Evolutionary conservation across 2,329 filamentous ascomycete species (phyloP).

Genomic region (Sordariomycetes sp.): DNA sequence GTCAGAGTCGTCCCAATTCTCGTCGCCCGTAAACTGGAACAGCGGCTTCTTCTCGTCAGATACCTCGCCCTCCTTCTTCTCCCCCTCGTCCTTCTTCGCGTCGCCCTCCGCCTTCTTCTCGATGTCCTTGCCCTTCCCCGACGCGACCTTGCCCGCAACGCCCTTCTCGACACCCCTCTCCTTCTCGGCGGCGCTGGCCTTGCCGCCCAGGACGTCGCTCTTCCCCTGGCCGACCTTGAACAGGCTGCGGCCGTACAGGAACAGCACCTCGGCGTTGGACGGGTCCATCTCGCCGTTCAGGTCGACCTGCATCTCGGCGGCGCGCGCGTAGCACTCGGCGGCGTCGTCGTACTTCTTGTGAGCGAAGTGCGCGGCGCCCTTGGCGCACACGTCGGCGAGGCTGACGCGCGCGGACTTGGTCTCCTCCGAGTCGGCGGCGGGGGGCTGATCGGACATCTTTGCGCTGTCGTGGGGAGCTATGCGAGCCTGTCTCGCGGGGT

Average conservation of each 20-base stretch:
- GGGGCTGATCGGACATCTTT: constrained; percentile 1
- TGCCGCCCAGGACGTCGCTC: constrained; percentile 85
- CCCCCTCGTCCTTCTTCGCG: constrained; percentile 17
- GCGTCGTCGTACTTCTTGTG: constrained; percentile 83
- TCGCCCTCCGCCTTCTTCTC: constrained; percentile 5
- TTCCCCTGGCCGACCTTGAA: constrained; percentile 92
- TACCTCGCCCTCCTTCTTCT: constrained; percentile 16
- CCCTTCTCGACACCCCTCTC: constrained; percentile 14
- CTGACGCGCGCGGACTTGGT: constrained; percentile 47
- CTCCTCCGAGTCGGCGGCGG: constrained; percentile 20
- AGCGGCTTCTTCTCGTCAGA: constrained; percentile 54
- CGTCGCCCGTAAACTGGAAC: constrained; percentile 90
- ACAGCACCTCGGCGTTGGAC: constrained; percentile 87
- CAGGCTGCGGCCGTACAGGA: constrained; percentile 84
- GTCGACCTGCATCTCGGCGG: constrained; percentile 80
- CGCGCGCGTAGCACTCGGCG: constrained; percentile 77
- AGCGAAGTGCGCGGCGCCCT: constrained; percentile 75
- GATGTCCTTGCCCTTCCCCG: constrained; percentile 4
- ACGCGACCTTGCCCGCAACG: constrained; percentile 14
- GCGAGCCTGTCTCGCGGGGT: neutral
- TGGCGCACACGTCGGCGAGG: constrained; percentile 67
- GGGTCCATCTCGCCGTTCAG: constrained; percentile 87
- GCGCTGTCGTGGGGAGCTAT: neutral
- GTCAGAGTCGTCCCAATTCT: constrained; percentile 81
- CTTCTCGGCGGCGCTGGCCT: constrained; percentile 47